phyloP scores from a whole-genome alignment of 495 filamentous ascomycete species.

The Penicillium subrubescens region DNA sequence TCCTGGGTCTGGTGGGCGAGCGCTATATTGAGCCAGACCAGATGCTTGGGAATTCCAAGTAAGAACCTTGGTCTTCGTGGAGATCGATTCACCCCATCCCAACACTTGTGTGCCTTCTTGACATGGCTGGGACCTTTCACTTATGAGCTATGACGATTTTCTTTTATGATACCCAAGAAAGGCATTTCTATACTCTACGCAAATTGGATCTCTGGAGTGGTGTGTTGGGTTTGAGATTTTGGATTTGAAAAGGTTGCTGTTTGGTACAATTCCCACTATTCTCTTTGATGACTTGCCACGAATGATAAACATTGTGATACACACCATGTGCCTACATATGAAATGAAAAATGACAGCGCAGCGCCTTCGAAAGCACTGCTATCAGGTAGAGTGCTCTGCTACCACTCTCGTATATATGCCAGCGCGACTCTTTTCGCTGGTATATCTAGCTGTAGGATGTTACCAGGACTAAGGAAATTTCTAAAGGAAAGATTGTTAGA shows the following conservation, averaged over 20 bases:
- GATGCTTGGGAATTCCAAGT: background rate
- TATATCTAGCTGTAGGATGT: too few relatives aligned
- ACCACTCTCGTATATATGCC: too few relatives aligned
- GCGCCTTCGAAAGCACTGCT: too few relatives aligned
- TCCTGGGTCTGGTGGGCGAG: background rate
- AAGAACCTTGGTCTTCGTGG: background rate
- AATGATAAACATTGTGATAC: too few relatives aligned
- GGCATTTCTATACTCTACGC: background rate
- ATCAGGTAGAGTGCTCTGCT: too few relatives aligned
- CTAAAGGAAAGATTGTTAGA: too few relatives aligned
- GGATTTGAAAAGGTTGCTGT: background rate
- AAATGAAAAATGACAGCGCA: too few relatives aligned
- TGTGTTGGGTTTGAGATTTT: constrained; percentile 5
- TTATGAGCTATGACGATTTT: constrained; percentile 9
- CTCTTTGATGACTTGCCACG: background rate
- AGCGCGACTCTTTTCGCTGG: too few relatives aligned
- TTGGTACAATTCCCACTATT: background rate
- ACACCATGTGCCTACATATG: too few relatives aligned
- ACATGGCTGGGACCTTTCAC: background rate
- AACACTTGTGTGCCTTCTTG: background rate
- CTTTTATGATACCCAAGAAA: constrained; percentile 16
- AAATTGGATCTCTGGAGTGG: background rate
- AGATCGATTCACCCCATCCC: too few relatives aligned
- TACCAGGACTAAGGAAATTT: too few relatives aligned
- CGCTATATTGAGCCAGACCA: background rate